Evolutionary conservation across 768 basidiomycete species (phyloP), one percentile per base, ranked within the genome.

Genomic region (Leccinum obscurum): DNA sequence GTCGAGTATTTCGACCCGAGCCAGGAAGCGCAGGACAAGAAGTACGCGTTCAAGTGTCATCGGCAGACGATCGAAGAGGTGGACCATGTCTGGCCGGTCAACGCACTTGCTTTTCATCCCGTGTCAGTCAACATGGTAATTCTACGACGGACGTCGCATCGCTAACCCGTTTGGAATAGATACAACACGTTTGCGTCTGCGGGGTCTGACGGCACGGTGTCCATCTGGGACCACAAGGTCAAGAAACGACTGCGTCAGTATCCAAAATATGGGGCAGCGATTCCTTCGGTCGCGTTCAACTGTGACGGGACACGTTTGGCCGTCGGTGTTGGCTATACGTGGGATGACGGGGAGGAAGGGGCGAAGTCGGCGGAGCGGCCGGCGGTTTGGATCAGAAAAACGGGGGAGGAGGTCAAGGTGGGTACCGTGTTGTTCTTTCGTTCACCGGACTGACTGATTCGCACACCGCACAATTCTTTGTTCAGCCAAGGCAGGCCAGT

Each of bases 81-180:
- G 14, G 97, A 99, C 73, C 92, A 95, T 65, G 95, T 98, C 22
- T 98, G 93, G 86, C 95, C 96, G 0, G 95, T 98, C 62, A 97
- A 98, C 68, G 85, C 93, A 0, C 83, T 99, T 30, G 93, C 95
- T 0, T 98, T 98, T 79, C 95, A 98, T 68, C 95, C 96, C 0
- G 77, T 82, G 83, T 95, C 70, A 53, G 85, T 77, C 17, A 5
- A 56, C 34, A 35, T 41, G 17, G n/a, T 24, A 20, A 41, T 20
- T 41, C 17, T 32, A 11, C 15, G 24, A 20, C 2, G 24, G 49
- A 56, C 26, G 8, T 15, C 62, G 28, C 22, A 13, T 58, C 49
- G 55, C n/a, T 44, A 44, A 44, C 11, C 8, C 1, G 6, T 3
- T 2, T 6, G 56, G 13, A 8, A 39, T 41, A 93, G 92, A 5